Evolutionary conservation across 768 basidiomycete genomes (phyloP), one percentile per base, ranked within the genome.

Genomic region (Termitomyces sp.): DNA sequence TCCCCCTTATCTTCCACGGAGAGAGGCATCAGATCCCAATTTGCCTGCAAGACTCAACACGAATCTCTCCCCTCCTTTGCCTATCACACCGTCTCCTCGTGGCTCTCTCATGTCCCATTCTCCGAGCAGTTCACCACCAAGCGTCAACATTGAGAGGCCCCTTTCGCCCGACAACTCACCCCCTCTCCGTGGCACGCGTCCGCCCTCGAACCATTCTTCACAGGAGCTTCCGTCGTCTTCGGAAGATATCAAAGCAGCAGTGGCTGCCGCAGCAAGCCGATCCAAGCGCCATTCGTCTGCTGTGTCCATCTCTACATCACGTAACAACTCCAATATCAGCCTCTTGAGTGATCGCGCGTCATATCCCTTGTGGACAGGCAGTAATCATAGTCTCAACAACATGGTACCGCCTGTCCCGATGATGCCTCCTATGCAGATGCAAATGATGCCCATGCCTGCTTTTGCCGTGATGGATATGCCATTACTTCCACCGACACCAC

Each of bases 401-500:
- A 65, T 75, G 19, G 74, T 76, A 7, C 70, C 75, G 16, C 44
- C 54, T 52, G 52, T 58, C 8, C 61, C 60, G 44, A 66, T 75
- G 23, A 75, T 76, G 23, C 57, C 49, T 44, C 57, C 49, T 14
- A 55, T 57, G 57, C 60, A 60, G 7, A 67, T 79, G 11, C 75
- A 69, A 2, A 60, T 63, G 23, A 65, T 79, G 55, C 73, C 75
- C 17, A 68, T 81, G 50, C 75, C 78, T 9, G 72, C 78, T 40
- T 77, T 56, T 49, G 54, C 74, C 55, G 70, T 77, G 53, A 72
- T 83, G 70, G 84, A 88, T 60, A 81, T 82, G 79, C 85, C 88
- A 7, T 72, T 90, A 10, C 75, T 90, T 30, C 88, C 88, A 10
- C 88, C 88, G 5, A 77, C 83, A 1, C 80, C 88, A 23, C 86